Evolutionary conservation across 805 yeast genomes (phyloP).

Genomic region (Monosporozyma servazzii): DNA sequence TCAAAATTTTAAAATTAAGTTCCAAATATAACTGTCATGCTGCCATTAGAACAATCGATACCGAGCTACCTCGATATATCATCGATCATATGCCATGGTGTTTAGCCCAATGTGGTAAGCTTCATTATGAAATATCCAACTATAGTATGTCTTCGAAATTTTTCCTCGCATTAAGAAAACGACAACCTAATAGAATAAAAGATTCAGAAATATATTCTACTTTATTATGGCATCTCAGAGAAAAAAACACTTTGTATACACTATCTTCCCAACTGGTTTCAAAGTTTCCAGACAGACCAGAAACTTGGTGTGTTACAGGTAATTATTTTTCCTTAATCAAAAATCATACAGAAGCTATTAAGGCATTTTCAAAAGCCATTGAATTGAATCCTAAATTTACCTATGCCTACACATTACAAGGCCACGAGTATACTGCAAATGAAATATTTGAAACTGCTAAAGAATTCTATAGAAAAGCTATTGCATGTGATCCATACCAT

Average conservation of each 20-base stretch:
- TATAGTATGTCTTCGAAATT: slow-evolving; percentile 65
- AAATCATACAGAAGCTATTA: slow-evolving; percentile 84
- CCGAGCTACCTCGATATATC: slow-evolving; percentile 45
- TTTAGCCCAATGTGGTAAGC: slow-evolving; percentile 63
- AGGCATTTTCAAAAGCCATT: slow-evolving; percentile 74
- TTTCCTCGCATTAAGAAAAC: slow-evolving; percentile 50
- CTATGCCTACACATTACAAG: slow-evolving; percentile 87
- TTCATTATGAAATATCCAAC: slow-evolving; percentile 80
- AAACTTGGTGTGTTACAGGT: slow-evolving; percentile 89
- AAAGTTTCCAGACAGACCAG: slow-evolving; percentile 54
- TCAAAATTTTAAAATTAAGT: slow-evolving; percentile 14
- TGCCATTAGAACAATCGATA: slow-evolving; percentile 60
- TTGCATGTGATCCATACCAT: slow-evolving; percentile 68
- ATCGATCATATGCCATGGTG: slow-evolving; percentile 76
- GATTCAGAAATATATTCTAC: slow-evolving; percentile 94
- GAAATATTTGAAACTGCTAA: slow-evolving; percentile 89
- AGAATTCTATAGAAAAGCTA: slow-evolving; percentile 70
- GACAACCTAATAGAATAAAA: slow-evolving; percentile 69
- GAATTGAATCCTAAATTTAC: slow-evolving; percentile 61
- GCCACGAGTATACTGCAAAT: slow-evolving; percentile 80
- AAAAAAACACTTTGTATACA: slow-evolving; percentile 67
- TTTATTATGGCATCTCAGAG: slow-evolving; percentile 83
- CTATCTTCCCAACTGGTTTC: slow-evolving; percentile 74
- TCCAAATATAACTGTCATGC: slow-evolving; percentile 63
- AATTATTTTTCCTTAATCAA: slow-evolving; percentile 74